Percentiles rank a stretch among this genome's conserved stretches.
These are phyloP conservation scores for Forsythia suspensa DNA, from an alignment of 257 asterid genomes.

Conservation along the genomic window DNA sequence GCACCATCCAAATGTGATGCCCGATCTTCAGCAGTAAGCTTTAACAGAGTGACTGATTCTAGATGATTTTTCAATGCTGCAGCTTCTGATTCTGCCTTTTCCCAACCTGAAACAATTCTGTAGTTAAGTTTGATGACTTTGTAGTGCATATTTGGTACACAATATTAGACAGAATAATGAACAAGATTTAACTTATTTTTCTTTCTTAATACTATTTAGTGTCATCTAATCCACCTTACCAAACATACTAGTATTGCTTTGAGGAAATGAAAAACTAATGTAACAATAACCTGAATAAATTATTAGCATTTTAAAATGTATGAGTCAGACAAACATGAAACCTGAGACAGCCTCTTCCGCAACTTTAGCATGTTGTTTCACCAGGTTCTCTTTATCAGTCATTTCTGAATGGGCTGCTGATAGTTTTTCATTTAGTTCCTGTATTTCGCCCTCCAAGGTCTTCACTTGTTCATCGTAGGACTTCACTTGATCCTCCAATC, in stretches of 20 bases:
- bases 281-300: background rate
- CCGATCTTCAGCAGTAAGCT: slow-evolving; percentile 94
- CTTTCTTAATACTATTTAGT: background rate
- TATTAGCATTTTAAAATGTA: background rate
- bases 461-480: slow-evolving; percentile 70
- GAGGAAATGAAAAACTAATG: background rate
- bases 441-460: slow-evolving; percentile 65
- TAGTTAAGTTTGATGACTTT: slow-evolving; percentile 18
- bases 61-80: slow-evolving; percentile 78
- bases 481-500: slow-evolving; percentile 88
- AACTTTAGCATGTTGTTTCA: slow-evolving; percentile 94
- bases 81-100: slow-evolving; percentile 97
- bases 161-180: background rate
- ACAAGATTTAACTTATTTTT: background rate
- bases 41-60: slow-evolving; percentile 87
- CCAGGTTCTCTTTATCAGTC: slow-evolving; percentile 73
- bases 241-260: background rate
- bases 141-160: background rate
- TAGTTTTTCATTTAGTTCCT: slow-evolving; percentile 75
- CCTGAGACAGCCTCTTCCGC: slow-evolving; percentile 99
- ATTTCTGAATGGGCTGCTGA: slow-evolving; percentile 73
- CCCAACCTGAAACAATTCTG: slow-evolving; percentile 77
- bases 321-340: slow-evolving; percentile 14
- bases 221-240: background rate
- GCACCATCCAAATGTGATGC: slow-evolving; percentile 92